These are phyloP conservation scores for Chloromonas sp. DNA, from an alignment of 163 green algal genomes.

Conservation along the genomic window DNA sequence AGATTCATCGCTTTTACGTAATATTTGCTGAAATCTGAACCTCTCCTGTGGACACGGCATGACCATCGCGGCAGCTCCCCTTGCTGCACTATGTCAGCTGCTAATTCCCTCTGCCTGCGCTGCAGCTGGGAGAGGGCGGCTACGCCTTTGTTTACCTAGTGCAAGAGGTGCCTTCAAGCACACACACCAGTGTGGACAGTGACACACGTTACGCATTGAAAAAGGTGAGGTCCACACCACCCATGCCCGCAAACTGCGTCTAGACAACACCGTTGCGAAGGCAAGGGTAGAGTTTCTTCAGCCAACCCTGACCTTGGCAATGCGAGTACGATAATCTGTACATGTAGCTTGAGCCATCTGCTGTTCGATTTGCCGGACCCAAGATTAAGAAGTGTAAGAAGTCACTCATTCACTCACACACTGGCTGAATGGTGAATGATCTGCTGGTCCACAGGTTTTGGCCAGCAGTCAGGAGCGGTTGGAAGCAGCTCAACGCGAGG, in stretches of 20 bases:
- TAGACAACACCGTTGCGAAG: neutral
- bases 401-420: too few relatives aligned
- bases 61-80: too few relatives aligned
- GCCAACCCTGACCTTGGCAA: neutral
- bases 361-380: neutral
- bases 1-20: too few relatives aligned
- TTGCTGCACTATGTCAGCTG: too few relatives aligned
- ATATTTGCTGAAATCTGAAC: too few relatives aligned
- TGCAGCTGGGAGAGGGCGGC: slow-evolving; percentile 63
- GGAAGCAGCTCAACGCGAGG: neutral
- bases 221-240: slow-evolving; percentile 27
- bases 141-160: slow-evolving; percentile 79
- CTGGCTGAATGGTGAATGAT: neutral
- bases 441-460: neutral
- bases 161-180: slow-evolving; percentile 34
- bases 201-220: slow-evolving; percentile 48
- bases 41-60: too few relatives aligned
- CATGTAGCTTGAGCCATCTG: neutral
- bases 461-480: neutral
- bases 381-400: neutral
- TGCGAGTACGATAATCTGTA: neutral
- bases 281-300: neutral
- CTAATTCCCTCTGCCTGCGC: too few relatives aligned
- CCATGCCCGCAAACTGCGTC: too few relatives aligned
- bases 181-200: neutral